Percentiles rank a stretch among this genome's conserved stretches.
phyloP scores from a whole-genome alignment of 2,329 filamentous ascomycete species.

The Exserohilum turcica region DNA sequence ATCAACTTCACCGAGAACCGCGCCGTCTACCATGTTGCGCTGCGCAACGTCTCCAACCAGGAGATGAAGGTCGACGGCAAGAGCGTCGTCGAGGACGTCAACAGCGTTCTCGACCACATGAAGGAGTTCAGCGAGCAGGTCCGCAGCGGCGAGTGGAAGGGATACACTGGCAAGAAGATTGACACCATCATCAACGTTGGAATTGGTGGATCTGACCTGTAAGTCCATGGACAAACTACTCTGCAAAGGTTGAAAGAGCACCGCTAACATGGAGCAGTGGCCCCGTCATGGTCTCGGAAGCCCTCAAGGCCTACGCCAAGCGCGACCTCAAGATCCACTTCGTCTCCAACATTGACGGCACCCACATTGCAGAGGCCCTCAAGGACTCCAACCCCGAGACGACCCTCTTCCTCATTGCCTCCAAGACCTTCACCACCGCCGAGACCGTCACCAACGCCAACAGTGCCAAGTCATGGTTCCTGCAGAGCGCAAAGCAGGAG shows the following conservation, averaged over 20 bases:
- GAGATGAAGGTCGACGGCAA: slow-evolving; percentile 83
- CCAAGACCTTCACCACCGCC: slow-evolving; percentile 99
- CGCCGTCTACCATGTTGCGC: slow-evolving; percentile 92
- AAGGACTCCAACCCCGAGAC: slow-evolving; percentile 90
- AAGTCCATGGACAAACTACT: slow-evolving; percentile 52
- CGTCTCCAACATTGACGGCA: slow-evolving; percentile 99
- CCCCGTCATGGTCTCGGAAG: slow-evolving; percentile 98
- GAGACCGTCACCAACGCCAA: slow-evolving; percentile 98
- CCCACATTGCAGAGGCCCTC: slow-evolving; percentile 93
- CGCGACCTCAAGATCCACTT: slow-evolving; percentile 90
- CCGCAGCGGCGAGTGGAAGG: slow-evolving; percentile 94
- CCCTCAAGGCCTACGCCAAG: slow-evolving; percentile 91
- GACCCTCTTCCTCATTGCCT: slow-evolving; percentile 97
- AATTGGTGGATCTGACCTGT: slow-evolving; percentile 98
- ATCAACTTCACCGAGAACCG: slow-evolving; percentile 99
- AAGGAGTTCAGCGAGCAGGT: slow-evolving; percentile 97
- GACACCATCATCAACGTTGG: slow-evolving; percentile 96
- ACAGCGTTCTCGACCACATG: slow-evolving; percentile 92
- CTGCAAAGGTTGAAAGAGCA: not conserved
- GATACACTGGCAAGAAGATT: slow-evolving; percentile 95
- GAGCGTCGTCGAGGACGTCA: slow-evolving; percentile 94
- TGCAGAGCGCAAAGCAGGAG: slow-evolving; percentile 78
- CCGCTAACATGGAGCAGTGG: slow-evolving; percentile 60
- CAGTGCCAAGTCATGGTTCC: slow-evolving; percentile 96
- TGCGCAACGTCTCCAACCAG: slow-evolving; percentile 87